Percentiles rank a stretch among this genome's conserved stretches.
Conservation (phyloP, 306 rosid genomes). For the Medicago arabica region DNA sequence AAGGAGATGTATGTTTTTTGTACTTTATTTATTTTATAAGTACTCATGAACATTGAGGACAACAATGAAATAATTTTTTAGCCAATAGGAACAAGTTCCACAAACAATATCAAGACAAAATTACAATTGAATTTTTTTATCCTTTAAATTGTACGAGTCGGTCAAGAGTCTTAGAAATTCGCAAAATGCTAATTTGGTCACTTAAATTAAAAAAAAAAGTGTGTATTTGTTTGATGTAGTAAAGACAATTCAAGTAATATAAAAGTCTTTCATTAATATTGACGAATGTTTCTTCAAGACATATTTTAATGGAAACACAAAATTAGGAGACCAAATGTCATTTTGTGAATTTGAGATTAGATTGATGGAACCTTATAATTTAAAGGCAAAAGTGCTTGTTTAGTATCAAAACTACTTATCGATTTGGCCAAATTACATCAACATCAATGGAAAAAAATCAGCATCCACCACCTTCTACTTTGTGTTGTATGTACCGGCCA, state of each 20-base stretch:
- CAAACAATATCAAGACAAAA: too few relatives aligned
- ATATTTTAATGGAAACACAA: not conserved
- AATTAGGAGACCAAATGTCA: not conserved
- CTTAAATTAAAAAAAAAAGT: too few relatives aligned
- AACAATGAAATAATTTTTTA: not conserved
- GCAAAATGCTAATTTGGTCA: not conserved
- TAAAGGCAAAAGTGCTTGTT: not conserved
- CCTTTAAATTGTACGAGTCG: not conserved
- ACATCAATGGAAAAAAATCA: not conserved
- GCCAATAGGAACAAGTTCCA: not conserved
- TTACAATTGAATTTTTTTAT: too few relatives aligned
- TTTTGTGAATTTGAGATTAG: not conserved
- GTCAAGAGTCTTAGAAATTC: not conserved
- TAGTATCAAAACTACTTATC: not conserved
- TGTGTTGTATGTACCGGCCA: not conserved
- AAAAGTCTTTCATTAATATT: too few relatives aligned
- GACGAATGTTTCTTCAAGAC: too few relatives aligned
- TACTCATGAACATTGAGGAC: not conserved
- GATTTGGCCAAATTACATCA: conserved; percentile 2
- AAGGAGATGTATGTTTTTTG: not conserved
- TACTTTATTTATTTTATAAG: too few relatives aligned
- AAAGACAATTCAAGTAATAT: not conserved
- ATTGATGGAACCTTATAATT: not conserved
- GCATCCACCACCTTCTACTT: not conserved
- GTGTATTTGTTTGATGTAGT: not conserved